Evolutionary conservation across 1,284 basidiomycete species (phyloP).

Genomic region (Leccinum pseudoinsigne): DNA sequence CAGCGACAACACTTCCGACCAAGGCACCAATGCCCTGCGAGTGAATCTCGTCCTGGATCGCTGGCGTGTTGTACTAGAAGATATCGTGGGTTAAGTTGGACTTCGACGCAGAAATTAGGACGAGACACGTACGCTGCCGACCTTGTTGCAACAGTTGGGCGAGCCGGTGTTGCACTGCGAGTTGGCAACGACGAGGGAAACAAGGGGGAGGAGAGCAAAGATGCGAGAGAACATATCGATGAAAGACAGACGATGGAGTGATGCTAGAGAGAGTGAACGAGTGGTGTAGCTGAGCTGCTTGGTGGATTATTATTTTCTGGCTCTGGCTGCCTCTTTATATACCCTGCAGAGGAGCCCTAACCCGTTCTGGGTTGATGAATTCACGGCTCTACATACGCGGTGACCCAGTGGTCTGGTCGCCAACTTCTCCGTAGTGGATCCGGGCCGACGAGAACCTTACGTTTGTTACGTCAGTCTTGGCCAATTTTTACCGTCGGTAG

Average conservation of each 20-base stretch:
- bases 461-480: background rate
- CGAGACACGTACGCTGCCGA: background rate
- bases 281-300: constrained; percentile 1
- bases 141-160: constrained; percentile 12
- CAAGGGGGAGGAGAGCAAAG: constrained; percentile 23
- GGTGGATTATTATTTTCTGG: background rate
- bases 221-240: constrained; percentile 9
- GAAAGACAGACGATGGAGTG: background rate
- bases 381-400: background rate
- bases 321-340: background rate
- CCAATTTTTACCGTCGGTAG: background rate
- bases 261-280: background rate
- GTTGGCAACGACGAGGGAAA: constrained; percentile 12
- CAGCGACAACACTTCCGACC: background rate
- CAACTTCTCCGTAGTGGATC: too few relatives aligned
- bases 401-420: background rate
- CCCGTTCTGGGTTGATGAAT: background rate
- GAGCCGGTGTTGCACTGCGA: background rate
- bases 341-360: background rate
- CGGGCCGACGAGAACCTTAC: too few relatives aligned
- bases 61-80: background rate
- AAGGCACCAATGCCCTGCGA: background rate
- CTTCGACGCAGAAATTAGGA: background rate
- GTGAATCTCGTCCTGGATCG: background rate
- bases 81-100: too few relatives aligned